Base-by-base conservation (phyloP, 306 rosid species). In the Senna tora region DNA sequence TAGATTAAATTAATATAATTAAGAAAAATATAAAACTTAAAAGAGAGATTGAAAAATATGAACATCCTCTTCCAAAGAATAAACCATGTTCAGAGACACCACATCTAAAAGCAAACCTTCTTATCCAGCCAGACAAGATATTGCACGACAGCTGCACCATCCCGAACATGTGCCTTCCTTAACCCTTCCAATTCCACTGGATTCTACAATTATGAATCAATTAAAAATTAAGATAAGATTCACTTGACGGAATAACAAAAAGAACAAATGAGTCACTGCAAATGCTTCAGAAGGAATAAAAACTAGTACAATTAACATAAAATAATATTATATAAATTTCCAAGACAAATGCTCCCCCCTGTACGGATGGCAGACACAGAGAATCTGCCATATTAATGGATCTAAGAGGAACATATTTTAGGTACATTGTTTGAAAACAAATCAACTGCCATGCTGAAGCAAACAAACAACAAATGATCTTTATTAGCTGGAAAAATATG, bases 101-200 rank as follows among this genome's bases (percentile, higher is more conserved):
- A 63, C 42, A 62, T 75, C 65, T 62, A 67, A 72, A 51, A 28
- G 33, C 67, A 36, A 84, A 95, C 99, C 95, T 89, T 81, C 75
- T 81, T 74, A 81, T 95, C 97, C 80, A 95, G 80, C 99, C 99
- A 95, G 42, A 85, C 91, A 88, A 91, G 96, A 83, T 85, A 95
- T 70, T 95, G 99, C 68, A 89, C 97, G 55, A 95, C 89, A 14
- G 99, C 99, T 62, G 89, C 97, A 67, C 99, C 99, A 77, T 95
- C 99, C 60, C 99, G 91, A 79, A 95, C 21, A 73, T 95, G 97
- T 19, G 99, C 87, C 33, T 80, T 85, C 81, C 65, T 89, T 67
- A 95, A 81, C 67, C 99, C 97, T 50, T 91, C 93, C 93, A 95
- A 82, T 75, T 95, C 99, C 59, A 86, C 84, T 4, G 93, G 77